A percentile compares a stretch with the other conserved stretches of the same genome.
phyloP scores from a whole-genome alignment of 2,329 filamentous ascomycete genomes.

The Microcyclosporella mali region DNA sequence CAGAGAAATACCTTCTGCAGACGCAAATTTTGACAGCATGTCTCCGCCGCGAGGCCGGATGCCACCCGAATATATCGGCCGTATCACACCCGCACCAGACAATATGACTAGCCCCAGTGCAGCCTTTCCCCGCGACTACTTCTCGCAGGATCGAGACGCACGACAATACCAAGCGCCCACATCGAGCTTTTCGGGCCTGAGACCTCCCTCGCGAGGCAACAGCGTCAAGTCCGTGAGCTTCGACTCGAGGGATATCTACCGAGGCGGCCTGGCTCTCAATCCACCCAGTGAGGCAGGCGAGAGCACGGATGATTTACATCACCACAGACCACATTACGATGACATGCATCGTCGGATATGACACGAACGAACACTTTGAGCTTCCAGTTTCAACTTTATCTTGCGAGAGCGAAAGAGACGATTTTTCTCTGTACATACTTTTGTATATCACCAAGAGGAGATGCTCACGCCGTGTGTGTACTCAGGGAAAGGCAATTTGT shows the following conservation, averaged over 20 bases:
- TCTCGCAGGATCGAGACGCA: conserved; percentile 1
- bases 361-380: no score
- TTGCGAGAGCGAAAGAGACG: no score
- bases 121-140: conserved; percentile 7
- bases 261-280: conserved; percentile 12
- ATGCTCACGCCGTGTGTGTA: no score
- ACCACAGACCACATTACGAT: no score
- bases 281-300: conserved; percentile 17
- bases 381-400: no score
- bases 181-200: conserved; percentile 12
- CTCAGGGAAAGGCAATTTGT: no score
- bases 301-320: conserved; percentile 9
- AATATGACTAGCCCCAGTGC: background rate
- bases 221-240: conserved; percentile 12
- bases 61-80: conserved; percentile 14
- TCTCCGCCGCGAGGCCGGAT: conserved; percentile 7
- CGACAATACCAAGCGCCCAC: conserved; percentile 10
- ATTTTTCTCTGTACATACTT: no score
- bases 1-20: conserved; percentile 1
- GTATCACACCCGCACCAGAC: conserved; percentile 10
- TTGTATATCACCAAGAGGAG: no score
- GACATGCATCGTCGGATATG: background rate
- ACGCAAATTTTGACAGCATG: background rate
- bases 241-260: conserved; percentile 7
- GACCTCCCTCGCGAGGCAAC: conserved; percentile 4